phyloP scores from a whole-genome alignment of 192 early-diverging fungal species.

The Coemansia sp. region DNA sequence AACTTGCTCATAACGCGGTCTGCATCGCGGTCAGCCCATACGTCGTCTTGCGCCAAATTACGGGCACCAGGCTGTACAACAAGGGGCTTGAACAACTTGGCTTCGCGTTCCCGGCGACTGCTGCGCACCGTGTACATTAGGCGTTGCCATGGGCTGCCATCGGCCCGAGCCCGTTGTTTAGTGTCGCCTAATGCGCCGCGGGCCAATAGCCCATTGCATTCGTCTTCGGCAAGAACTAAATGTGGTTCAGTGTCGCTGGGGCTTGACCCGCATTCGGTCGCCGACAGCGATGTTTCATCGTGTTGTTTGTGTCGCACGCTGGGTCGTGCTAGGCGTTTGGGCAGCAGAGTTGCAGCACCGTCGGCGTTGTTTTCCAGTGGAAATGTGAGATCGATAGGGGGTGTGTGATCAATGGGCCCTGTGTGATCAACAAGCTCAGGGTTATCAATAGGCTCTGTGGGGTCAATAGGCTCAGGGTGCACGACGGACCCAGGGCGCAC shows the following conservation, averaged over 20 bases:
- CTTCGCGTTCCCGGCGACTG: conserved; percentile 19
- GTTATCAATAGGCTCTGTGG: no score
- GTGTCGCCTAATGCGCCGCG: conserved; percentile 43
- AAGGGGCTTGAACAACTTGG: conserved; percentile 27
- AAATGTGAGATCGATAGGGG: no score
- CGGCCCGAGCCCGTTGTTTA: conserved; percentile 33
- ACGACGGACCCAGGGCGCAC: no score
- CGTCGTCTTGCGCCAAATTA: neutral
- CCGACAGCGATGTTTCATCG: neutral
- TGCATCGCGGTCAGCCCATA: conserved; percentile 2
- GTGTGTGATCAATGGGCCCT: no score
- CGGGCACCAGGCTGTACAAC: conserved; percentile 16
- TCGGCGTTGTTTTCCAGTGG: conserved; percentile 3
- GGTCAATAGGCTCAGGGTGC: no score
- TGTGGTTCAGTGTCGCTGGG: neutral
- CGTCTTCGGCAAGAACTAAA: conserved; percentile 11
- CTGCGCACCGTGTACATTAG: conserved; percentile 6
- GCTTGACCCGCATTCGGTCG: neutral
- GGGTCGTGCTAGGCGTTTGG: conserved; percentile 16
- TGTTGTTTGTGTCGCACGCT: neutral
- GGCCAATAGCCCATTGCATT: conserved; percentile 43
- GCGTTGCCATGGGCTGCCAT: conserved; percentile 25
- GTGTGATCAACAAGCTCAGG: no score
- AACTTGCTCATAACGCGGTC: conserved; percentile 9
- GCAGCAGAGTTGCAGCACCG: neutral